Base-by-base conservation (phyloP, 148 eudicot species). In the Heliamphora exappendiculata region DNA sequence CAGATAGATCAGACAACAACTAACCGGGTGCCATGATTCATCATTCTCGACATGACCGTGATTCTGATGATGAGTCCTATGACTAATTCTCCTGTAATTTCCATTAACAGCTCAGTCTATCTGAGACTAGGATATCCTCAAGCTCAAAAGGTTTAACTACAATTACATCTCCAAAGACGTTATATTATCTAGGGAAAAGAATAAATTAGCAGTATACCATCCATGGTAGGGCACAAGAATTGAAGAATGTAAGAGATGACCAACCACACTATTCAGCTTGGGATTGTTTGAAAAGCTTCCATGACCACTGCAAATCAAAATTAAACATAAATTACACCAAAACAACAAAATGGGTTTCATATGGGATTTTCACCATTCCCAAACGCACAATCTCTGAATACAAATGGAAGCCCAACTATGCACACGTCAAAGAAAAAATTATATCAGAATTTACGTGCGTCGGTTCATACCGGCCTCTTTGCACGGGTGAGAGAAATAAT, bases 11-110 rank as follows among this genome's bases (percentile, higher is more conserved):
- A 66, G 4, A 72, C 41, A 34, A 45, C 6, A 42, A 17, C 24
- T 76, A 74, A 87, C 90, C 34, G 90, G 88, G 39, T 83, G 86
- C 90, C 90, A 87, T 0, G 90, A 87, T 74, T 87, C 88, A 49
- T 87, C 90, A 8, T 72, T 79, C 71, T 87, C 88, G 14, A 85
- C 82, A 45, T 87, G 83, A 0, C 90, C 90, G 49, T 87, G 86
- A 70, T 87, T 87, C 74, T 83, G 88, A 73, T 87, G 90, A 62
- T 87, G 90, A 53, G 88, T 87, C 64, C 85, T 83, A 34, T 87
- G 90, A 77, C 90, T 87, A 57, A 87, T 85, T 81, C 90, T 79
- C 90, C 88, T 85, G 74, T 55, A 77, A 20, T 54, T 50, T 79
- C 33, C 20, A 10, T 50, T 9, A 33, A 71, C 11, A 13, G 37